Evolutionary conservation across 2,329 filamentous ascomycete genomes (phyloP).

Genomic region (Colletotrichum nymphaeae): DNA sequence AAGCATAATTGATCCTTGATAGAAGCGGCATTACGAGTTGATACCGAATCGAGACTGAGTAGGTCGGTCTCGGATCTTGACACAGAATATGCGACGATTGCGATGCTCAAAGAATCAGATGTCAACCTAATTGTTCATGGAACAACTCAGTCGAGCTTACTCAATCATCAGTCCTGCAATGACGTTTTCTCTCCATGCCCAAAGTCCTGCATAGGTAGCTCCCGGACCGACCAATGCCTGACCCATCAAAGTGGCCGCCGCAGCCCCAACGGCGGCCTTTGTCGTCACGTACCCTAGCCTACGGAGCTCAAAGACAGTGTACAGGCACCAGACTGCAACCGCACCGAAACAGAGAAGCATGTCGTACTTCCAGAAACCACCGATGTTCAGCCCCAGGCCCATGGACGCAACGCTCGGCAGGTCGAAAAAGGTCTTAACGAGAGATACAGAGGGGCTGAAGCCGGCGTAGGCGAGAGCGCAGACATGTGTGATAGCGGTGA

Average conservation of each 20-base stretch:
- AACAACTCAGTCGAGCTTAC: background rate
- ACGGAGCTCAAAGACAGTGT: slow-evolving; percentile 40
- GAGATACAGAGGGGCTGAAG: background rate
- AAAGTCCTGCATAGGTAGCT: slow-evolving; percentile 39
- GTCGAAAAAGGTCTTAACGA: background rate
- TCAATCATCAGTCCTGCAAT: background rate
- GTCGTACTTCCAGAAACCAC: slow-evolving; percentile 18
- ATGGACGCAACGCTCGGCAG: background rate
- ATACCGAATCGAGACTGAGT: background rate
- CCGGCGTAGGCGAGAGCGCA: background rate
- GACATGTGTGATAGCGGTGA: background rate
- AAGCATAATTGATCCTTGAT: background rate
- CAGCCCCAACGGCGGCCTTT: slow-evolving; percentile 2
- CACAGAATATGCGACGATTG: background rate
- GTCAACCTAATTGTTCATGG: background rate
- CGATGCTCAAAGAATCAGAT: background rate
- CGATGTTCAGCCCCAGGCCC: background rate
- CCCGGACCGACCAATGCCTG: slow-evolving; percentile 38
- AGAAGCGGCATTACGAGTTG: background rate
- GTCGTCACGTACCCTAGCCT: slow-evolving; percentile 39
- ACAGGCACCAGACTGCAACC: slow-evolving; percentile 30
- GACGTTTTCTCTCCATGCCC: slow-evolving; percentile 40
- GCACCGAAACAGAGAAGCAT: slow-evolving; percentile 12
- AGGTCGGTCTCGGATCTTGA: background rate
- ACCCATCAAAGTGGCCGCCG: slow-evolving; percentile 7